Evolutionary conservation across 2,329 filamentous ascomycete species (phyloP).

Genomic region (Talaromyces sp.): DNA sequence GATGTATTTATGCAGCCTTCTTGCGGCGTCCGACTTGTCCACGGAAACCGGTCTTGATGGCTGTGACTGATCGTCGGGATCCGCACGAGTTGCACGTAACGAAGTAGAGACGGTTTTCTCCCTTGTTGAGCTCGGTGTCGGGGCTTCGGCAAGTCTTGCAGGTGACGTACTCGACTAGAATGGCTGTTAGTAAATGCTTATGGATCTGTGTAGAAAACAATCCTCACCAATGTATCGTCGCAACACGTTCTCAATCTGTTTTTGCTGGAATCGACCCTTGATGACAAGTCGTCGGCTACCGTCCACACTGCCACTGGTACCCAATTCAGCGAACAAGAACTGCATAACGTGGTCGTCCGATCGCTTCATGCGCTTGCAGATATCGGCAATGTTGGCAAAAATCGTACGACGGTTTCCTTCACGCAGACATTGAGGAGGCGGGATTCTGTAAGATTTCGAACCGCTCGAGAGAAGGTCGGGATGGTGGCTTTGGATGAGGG

Average conservation of each 20-base stretch:
- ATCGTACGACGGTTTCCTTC: constrained; percentile 99
- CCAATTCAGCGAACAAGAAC: constrained; percentile 96
- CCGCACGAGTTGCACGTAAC: constrained; percentile 91
- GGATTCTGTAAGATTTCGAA: constrained; percentile 97
- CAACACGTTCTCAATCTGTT: constrained; percentile 96
- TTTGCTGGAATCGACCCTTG: constrained; percentile 99
- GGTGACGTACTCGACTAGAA: constrained; percentile 84
- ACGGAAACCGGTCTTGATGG: constrained; percentile 99
- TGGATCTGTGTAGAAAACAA: background rate
- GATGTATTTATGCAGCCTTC: constrained; percentile 54
- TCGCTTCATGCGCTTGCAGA: constrained; percentile 99
- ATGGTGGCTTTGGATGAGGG: constrained; percentile 89
- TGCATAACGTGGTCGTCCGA: constrained; percentile 96
- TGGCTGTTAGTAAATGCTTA: background rate
- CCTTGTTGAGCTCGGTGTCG: constrained; percentile 95
- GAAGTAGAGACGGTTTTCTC: constrained; percentile 98
- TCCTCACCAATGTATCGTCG: constrained; percentile 88
- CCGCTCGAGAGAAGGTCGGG: constrained; percentile 88
- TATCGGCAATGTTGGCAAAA: constrained; percentile 97
- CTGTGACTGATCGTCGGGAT: constrained; percentile 80
- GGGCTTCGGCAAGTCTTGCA: constrained; percentile 97
- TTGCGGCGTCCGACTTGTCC: constrained; percentile 98
- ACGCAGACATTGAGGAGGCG: constrained; percentile 94
- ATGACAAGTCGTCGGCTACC: constrained; percentile 90
- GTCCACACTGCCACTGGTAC: constrained; percentile 93